Evolutionary conservation across 805 yeast genomes (phyloP).

Genomic region (Yamadazyma olivae): DNA sequence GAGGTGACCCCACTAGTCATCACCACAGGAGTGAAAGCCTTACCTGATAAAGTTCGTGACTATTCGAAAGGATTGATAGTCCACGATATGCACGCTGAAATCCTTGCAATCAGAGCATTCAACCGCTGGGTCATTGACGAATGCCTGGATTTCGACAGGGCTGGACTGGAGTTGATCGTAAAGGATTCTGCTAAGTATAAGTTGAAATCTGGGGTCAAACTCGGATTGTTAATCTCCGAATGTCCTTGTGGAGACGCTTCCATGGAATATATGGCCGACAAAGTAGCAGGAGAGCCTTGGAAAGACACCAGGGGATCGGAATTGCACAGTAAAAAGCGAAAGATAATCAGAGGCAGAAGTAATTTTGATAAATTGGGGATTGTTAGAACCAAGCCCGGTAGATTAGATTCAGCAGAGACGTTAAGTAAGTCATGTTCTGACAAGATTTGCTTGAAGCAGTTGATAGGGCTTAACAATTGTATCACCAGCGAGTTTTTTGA

Average conservation of each 20-base stretch:
- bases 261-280: conserved; percentile 36
- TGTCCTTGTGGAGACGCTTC: conserved; percentile 93
- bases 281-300: conserved; percentile 17
- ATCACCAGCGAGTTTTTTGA: conserved; percentile 33
- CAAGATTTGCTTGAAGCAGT: conserved; percentile 66
- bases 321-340: background rate
- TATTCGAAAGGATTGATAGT: conserved; percentile 57
- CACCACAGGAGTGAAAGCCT: conserved; percentile 81
- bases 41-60: conserved; percentile 51
- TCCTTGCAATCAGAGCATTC: conserved; percentile 67
- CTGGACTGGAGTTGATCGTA: background rate
- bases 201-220: conserved; percentile 28
- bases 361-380: conserved; percentile 54
- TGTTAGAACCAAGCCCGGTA: conserved; percentile 91
- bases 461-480: conserved; percentile 50
- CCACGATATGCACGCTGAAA: conserved; percentile 92
- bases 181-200: background rate
- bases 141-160: conserved; percentile 16
- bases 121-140: conserved; percentile 59
- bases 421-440: conserved; percentile 88
- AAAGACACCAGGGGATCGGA: conserved; percentile 1
- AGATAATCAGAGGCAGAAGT: conserved; percentile 56
- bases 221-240: conserved; percentile 68
- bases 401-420: conserved; percentile 71
- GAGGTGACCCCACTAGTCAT: no score